Evolutionary conservation across 2,329 filamentous ascomycete genomes (phyloP).

Genomic region (Ophiostoma perfectum): DNA sequence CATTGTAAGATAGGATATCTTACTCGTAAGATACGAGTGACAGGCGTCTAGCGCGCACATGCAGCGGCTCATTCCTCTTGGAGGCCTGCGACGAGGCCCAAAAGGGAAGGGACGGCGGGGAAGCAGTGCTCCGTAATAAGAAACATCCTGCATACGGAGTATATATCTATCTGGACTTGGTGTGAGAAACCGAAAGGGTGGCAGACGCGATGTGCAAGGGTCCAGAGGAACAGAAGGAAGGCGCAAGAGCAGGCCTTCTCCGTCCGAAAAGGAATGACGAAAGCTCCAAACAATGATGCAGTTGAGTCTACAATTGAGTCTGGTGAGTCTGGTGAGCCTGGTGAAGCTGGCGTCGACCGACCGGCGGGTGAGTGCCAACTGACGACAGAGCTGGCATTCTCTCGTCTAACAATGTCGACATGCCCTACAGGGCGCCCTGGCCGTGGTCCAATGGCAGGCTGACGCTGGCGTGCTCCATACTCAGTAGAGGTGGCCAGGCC

Average conservation of each 20-base stretch:
- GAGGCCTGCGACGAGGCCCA: constrained; percentile 16
- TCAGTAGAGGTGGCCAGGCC: not conserved
- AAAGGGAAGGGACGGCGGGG: not conserved
- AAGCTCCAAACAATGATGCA: no score
- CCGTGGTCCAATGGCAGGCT: not conserved
- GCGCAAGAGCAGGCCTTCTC: no score
- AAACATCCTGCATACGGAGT: not conserved
- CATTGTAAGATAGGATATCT: no score
- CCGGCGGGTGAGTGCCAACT: no score
- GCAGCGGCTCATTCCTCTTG: constrained; percentile 2
- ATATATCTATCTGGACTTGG: not conserved
- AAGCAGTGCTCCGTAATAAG: not conserved
- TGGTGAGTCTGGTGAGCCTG: no score
- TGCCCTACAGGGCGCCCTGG: not conserved
- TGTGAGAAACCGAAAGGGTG: not conserved
- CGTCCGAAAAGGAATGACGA: no score
- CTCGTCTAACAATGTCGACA: not conserved
- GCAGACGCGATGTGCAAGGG: not conserved
- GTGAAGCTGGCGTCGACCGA: no score
- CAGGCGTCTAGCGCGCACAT: not conserved
- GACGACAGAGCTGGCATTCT: not conserved
- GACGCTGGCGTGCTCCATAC: not conserved
- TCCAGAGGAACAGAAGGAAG: no score
- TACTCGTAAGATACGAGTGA: not conserved
- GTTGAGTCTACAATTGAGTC: no score